Conservation (phyloP, 345 rosid genomes). For the Pugionium dolabratum region DNA sequence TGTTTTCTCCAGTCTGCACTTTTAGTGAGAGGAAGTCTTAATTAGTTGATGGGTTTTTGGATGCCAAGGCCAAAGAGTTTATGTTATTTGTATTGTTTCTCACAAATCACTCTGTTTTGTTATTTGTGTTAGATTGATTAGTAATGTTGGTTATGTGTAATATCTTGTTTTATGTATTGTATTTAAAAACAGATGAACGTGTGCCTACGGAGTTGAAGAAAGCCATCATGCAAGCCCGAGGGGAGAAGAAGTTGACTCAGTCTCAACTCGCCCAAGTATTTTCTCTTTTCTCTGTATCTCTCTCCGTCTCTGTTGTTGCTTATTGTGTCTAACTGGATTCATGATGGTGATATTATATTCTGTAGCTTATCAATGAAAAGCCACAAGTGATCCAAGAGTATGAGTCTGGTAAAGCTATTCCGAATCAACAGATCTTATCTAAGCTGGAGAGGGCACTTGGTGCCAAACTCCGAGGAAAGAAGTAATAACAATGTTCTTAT, state of each 20-base stretch:
- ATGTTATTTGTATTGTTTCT: no score
- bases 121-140: no score
- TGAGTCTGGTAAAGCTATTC: conserved; percentile 96
- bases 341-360: neutral
- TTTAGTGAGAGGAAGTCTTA: no score
- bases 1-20: no score
- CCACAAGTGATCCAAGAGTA: conserved; percentile 95
- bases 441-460: conserved; percentile 97
- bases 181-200: conserved; percentile 61
- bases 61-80: no score
- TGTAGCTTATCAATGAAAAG: conserved; percentile 71
- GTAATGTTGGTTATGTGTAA: no score
- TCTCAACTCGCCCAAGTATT: conserved; percentile 87
- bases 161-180: neutral
- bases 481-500: conserved; percentile 43
- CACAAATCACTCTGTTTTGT: no score
- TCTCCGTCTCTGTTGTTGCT: neutral
- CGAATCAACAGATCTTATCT: conserved; percentile 82
- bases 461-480: conserved; percentile 86
- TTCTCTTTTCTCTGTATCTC: neutral
- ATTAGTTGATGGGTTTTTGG: no score
- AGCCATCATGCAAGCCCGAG: conserved; percentile 85
- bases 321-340: neutral
- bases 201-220: conserved; percentile 95
- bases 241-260: conserved; percentile 92